Evolutionary conservation across 805 yeast genomes (phyloP), one percentile per base, ranked within the genome.

Genomic region (Torulaspora maleeae): DNA sequence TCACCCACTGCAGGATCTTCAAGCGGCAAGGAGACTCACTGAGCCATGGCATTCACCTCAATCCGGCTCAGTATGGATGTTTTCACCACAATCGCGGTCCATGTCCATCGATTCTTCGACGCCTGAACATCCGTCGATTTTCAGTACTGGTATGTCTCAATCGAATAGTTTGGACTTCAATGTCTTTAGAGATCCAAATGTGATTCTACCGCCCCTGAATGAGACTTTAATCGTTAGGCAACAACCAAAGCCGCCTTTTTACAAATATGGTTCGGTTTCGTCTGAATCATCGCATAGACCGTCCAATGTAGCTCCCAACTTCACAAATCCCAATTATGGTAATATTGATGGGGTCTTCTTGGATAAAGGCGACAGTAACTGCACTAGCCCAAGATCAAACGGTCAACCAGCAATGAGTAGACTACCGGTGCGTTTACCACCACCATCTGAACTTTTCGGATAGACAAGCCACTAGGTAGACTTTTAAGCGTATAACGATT

Each of bases 401-500:
- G 35, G 12, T 9, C 35, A 17, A 15, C 16, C 35, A 6, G 20
- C 35, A 15, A 10, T 16, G 12, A 11, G 35, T 15, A 32, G 35
- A 9, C 5, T 36, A 17, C 37, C 42, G 6, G 49, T 51, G 16
- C 44, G 45, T 16, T 42, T 53, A 30, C 58, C 56, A 9, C 51
- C 55, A 10, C 58, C 56, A 8, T 50, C 54, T 16, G 52, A 52
- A 25, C 38, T 54, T 22, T 52, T 54, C 29, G 52, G 54, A 22
- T 22, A 22, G 25, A 22, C 2, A 7, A 22, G 25, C 10, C 25
- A 22, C 5, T 13, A 27, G 30, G 30, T 11, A 6, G 43, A 48
- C 17, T 49, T 44, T 22, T 40, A 43, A 16, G 39, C 16, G 29
- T 44, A 29, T 35, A 9, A 16, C 22, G 12, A 20, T 37, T 30